Percentiles rank a stretch among this genome's conserved stretches.
phyloP scores from a whole-genome alignment of 2,329 filamentous ascomycete species.

The Neopestalotiopsis sp. region DNA sequence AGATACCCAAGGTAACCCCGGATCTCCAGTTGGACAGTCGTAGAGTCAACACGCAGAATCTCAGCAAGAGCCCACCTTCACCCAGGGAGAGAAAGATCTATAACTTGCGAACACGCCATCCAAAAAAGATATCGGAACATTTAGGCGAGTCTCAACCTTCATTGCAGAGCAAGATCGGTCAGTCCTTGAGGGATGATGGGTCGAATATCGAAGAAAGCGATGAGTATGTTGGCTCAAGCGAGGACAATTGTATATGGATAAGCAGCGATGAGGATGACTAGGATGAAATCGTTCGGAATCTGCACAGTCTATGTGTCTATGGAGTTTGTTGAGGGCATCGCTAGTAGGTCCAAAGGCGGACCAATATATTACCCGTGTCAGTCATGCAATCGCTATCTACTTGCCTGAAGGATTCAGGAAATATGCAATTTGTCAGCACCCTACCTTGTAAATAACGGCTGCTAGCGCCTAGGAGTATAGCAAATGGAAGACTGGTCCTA shows the following conservation, averaged over 20 bases:
- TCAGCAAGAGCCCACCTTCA: background rate
- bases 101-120: background rate
- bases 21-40: background rate
- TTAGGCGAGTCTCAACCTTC: too few relatives aligned
- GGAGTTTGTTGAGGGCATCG: too few relatives aligned
- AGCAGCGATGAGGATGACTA: slow-evolving; percentile 12
- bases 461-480: background rate
- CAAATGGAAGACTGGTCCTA: background rate
- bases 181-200: slow-evolving; percentile 4
- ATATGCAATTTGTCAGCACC: too few relatives aligned
- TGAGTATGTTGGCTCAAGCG: slow-evolving; percentile 5
- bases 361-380: too few relatives aligned
- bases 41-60: background rate
- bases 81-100: background rate
- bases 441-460: too few relatives aligned
- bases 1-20: background rate
- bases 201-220: background rate
- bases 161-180: background rate
- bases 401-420: too few relatives aligned
- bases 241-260: slow-evolving; percentile 10
- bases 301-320: background rate
- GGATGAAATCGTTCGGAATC: background rate
- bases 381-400: too few relatives aligned
- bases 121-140: background rate
- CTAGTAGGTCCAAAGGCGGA: too few relatives aligned